Base-by-base conservation (phyloP, 371 early-diverging fungal genomes). In the Smittium mucronatum region DNA sequence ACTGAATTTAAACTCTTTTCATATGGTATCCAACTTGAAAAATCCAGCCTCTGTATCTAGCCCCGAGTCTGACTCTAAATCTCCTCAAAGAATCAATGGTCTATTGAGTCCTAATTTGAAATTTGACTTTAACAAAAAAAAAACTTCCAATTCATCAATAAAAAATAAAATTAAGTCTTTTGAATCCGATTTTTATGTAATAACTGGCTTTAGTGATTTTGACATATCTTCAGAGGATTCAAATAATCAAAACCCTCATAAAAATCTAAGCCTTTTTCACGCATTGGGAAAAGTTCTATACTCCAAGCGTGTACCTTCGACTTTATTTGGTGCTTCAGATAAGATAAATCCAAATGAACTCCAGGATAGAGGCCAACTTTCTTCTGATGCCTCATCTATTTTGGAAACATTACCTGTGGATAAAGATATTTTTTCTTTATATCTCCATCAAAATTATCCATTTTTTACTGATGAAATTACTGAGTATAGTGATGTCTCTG, bases 201-300 rank as follows among this genome's bases (percentile, higher is more conserved):
- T 47, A 11, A 11, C 47, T 47, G 21, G 47, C 21, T 47, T 47
- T 47, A 11, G 11, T 47, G 21, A 21, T 21, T 5, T 11, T 21
- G 5, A 21, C 47, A 47, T 47, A 47, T 16, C 5, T 15, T n/a
- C 63, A 11, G 11, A 11, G 5, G 33, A 61, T 34, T 36, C 69
- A 25, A 28, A n/a, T 34, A 8, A 29, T 36, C 28, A 25, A 0
- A 32, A 32, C 33, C 29, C 1, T 15, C 16, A 30, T 17, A 28
- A 2, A 65, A 30, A 1, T 1, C 68, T 80, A 34, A 79, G 75
- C 59, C 66, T 80, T 63, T 80, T 80, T 34, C 80, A 80, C 33
- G 77, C 80, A 15, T 61, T 80, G 26, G 80, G 80, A 34, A 77
- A 77, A 33, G 71, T 80, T 0, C 60, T 80, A 32, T 75, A 80